Conservation (phyloP, 352 stramenopile species). For the Pythium sp. region DNA sequence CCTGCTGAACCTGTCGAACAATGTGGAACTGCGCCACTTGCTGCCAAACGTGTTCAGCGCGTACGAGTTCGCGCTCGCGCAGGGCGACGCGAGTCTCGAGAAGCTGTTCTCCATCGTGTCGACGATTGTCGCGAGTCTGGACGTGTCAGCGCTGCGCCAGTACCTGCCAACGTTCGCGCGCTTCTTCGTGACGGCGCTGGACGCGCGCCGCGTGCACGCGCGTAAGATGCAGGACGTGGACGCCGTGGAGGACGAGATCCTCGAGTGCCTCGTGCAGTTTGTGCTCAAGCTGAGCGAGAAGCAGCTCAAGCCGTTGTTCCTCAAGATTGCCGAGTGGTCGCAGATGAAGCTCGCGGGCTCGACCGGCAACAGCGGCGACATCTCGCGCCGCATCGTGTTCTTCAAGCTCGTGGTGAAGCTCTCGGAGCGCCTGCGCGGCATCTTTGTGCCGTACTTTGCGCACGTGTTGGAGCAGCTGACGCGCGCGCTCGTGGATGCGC, state of each 20-base stretch:
- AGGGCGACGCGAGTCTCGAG: conserved; percentile 54
- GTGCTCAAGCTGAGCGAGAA: conserved; percentile 88
- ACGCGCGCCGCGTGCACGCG: conserved; percentile 68
- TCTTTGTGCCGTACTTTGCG: conserved; percentile 88
- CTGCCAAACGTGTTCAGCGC: conserved; percentile 62
- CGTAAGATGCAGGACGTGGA: conserved; percentile 56
- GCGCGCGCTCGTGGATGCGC: conserved; percentile 43
- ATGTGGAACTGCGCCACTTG: conserved; percentile 73
- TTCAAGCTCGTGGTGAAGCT: conserved; percentile 82
- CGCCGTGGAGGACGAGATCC: conserved; percentile 69
- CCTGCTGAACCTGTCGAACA: conserved; percentile 63
- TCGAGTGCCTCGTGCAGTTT: conserved; percentile 78
- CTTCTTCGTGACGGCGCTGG: conserved; percentile 80
- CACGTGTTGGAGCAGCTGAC: conserved; percentile 70
- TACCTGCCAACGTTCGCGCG: conserved; percentile 73
- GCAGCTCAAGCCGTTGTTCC: conserved; percentile 86
- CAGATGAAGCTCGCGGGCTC: conserved; percentile 31
- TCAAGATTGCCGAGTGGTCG: conserved; percentile 81
- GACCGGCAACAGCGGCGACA: conserved; percentile 25
- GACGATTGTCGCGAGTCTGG: conserved; percentile 54
- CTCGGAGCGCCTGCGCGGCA: conserved; percentile 75
- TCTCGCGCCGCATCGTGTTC: conserved; percentile 70
- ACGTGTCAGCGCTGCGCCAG: conserved; percentile 50
- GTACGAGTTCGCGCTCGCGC: conserved; percentile 62
- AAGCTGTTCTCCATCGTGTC: conserved; percentile 73